phyloP scores from a whole-genome alignment of 345 rosid species.

The Gossypium australe region DNA sequence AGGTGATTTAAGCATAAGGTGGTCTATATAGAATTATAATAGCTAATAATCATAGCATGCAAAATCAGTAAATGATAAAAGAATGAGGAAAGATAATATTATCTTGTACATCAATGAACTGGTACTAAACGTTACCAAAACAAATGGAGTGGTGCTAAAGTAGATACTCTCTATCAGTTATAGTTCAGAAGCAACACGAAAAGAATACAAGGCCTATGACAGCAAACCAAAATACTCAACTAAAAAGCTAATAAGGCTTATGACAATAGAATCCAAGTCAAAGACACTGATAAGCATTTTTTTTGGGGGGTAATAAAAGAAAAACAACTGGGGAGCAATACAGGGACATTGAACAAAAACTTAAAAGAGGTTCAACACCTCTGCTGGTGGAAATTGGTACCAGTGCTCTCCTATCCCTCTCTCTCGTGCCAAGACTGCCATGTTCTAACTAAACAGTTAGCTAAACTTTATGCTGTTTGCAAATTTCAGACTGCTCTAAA shows the following conservation, averaged over 20 bases:
- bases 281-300: neutral
- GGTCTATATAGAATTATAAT: slow-evolving; percentile 2
- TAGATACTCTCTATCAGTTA: neutral
- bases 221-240: neutral
- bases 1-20: slow-evolving; percentile 25
- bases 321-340: too few relatives aligned
- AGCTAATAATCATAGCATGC: neutral
- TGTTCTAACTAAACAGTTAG: neutral
- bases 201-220: neutral
- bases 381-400: too few relatives aligned
- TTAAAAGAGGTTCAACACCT: too few relatives aligned
- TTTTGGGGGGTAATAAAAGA: too few relatives aligned
- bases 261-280: neutral
- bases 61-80: neutral
- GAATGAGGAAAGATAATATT: neutral
- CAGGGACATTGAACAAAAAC: too few relatives aligned
- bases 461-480: neutral
- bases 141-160: neutral
- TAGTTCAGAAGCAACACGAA: neutral
- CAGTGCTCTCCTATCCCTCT: too few relatives aligned
- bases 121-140: neutral
- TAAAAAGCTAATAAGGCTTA: neutral
- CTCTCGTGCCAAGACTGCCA: too few relatives aligned
- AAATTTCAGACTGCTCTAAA: neutral
- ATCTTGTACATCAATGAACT: neutral